A percentile compares a stretch with the other conserved stretches of the same genome.
phyloP scores from a whole-genome alignment of 176 grass and related monocot genomes.

The Phoenix roebelenii region DNA sequence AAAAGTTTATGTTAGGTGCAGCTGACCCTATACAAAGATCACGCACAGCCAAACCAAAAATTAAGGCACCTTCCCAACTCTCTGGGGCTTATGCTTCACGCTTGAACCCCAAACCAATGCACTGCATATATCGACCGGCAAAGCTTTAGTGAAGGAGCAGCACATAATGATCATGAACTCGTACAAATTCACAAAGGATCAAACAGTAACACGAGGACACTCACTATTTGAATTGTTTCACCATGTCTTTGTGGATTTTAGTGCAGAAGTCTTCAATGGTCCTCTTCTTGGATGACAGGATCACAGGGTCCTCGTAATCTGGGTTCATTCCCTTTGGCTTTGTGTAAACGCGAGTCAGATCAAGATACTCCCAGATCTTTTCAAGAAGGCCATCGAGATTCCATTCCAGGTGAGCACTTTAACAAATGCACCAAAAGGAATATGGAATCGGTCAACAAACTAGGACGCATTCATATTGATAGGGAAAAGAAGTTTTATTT shows the following conservation, averaged over 20 bases:
- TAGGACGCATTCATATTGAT: too few species aligned
- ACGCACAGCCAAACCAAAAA: too few species aligned
- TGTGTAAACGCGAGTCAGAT: conserved; percentile 89
- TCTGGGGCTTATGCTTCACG: conserved; percentile 91
- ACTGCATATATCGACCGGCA: conserved; percentile 26
- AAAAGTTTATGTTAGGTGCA: conserved; percentile 1
- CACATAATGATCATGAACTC: too few species aligned
- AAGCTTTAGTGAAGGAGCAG: too few species aligned
- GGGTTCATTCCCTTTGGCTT: conserved; percentile 94
- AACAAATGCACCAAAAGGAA: conserved; percentile 1
- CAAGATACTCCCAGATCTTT: conserved; percentile 90
- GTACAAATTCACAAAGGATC: too few species aligned
- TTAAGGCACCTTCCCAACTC: conserved; percentile 60
- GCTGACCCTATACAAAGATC: too few species aligned
- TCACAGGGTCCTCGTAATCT: conserved; percentile 94
- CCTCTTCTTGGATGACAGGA: conserved; percentile 67
- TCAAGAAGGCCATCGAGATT: conserved; percentile 86
- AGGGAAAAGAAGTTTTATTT: too few species aligned
- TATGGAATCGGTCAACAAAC: background rate
- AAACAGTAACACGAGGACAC: background rate
- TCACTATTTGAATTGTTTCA: conserved; percentile 97
- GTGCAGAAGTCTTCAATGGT: conserved; percentile 88
- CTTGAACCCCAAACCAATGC: conserved; percentile 96
- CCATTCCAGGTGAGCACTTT: conserved; percentile 85
- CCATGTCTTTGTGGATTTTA: conserved; percentile 95